phyloP scores from a whole-genome alignment of 2,329 filamentous ascomycete species.

The Grosmannia serpens region DNA sequence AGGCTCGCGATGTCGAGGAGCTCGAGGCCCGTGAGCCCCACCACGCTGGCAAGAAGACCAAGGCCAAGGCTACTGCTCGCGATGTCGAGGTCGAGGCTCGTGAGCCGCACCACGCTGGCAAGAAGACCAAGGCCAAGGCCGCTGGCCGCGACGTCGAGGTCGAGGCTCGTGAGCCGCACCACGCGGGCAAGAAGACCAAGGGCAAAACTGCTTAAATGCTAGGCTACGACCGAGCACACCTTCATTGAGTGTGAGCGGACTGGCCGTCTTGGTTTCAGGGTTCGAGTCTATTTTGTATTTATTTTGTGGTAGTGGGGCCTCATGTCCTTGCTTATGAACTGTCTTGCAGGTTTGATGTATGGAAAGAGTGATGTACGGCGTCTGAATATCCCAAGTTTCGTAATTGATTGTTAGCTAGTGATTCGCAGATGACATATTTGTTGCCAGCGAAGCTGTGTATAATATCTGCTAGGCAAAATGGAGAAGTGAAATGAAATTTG shows the following conservation, averaged over 20 bases:
- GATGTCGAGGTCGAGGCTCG: background rate
- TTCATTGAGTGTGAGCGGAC: background rate
- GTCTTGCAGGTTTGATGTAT: background rate
- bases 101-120: constrained; percentile 7
- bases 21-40: constrained; percentile 11
- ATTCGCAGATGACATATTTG: too few species aligned
- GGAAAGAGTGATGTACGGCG: background rate
- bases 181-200: constrained; percentile 10
- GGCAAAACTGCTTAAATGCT: constrained; percentile 1
- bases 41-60: constrained; percentile 10
- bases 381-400: background rate
- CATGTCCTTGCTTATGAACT: too few species aligned
- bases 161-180: constrained; percentile 11
- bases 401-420: too few species aligned
- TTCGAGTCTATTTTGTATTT: background rate
- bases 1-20: background rate
- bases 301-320: background rate
- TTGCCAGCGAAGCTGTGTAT: background rate
- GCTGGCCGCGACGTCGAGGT: constrained; percentile 4
- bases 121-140: constrained; percentile 7
- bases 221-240: background rate
- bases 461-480: too few species aligned
- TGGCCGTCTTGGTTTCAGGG: background rate
- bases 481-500: too few species aligned
- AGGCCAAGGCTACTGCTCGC: background rate